Evolutionary conservation across 2,329 filamentous ascomycete genomes (phyloP).

Genomic region (Ceratocystis albifundus): DNA sequence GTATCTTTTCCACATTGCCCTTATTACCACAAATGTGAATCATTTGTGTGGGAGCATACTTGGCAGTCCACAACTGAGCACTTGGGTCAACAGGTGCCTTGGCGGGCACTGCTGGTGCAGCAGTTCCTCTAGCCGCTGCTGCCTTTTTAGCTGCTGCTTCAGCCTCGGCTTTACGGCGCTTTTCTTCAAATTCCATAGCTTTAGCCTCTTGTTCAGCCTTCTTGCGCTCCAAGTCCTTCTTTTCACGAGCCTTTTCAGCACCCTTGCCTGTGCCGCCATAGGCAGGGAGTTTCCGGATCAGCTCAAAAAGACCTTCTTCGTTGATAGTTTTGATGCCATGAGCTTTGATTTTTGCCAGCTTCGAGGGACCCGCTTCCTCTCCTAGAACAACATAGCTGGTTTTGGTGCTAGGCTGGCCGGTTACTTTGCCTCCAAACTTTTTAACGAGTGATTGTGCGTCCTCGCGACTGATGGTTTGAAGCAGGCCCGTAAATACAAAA

Average conservation of each 20-base stretch:
- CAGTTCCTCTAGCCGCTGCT: conserved; percentile 29
- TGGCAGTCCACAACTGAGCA: conserved; percentile 77
- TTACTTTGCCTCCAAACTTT: conserved; percentile 86
- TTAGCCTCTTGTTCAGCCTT: conserved; percentile 69
- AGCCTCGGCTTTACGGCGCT: conserved; percentile 41
- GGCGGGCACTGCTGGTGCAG: conserved; percentile 33
- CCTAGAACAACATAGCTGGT: conserved; percentile 91
- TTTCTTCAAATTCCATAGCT: conserved; percentile 78
- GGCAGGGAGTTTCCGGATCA: conserved; percentile 70
- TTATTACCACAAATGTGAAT: conserved; percentile 95
- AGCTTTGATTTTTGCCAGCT: conserved; percentile 73
- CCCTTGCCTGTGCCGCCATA: conserved; percentile 81
- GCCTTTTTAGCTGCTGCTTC: conserved; percentile 40
- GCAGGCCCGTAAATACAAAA: conserved; percentile 90
- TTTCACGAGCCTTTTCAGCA: conserved; percentile 72
- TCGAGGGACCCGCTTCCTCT: conserved; percentile 82
- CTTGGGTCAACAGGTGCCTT: conserved; percentile 35
- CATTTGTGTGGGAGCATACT: conserved; percentile 79
- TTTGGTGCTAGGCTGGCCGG: conserved; percentile 72
- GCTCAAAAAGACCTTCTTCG: conserved; percentile 78
- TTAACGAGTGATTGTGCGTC: conserved; percentile 82
- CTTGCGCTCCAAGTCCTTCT: conserved; percentile 71
- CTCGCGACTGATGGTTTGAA: conserved; percentile 69
- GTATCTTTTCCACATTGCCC: conserved; percentile 73
- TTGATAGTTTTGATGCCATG: conserved; percentile 82